Percentiles rank a stretch among this genome's conserved stretches.
Conservation (phyloP, 257 asterid genomes). For the Fraxinus cuspidata region DNA sequence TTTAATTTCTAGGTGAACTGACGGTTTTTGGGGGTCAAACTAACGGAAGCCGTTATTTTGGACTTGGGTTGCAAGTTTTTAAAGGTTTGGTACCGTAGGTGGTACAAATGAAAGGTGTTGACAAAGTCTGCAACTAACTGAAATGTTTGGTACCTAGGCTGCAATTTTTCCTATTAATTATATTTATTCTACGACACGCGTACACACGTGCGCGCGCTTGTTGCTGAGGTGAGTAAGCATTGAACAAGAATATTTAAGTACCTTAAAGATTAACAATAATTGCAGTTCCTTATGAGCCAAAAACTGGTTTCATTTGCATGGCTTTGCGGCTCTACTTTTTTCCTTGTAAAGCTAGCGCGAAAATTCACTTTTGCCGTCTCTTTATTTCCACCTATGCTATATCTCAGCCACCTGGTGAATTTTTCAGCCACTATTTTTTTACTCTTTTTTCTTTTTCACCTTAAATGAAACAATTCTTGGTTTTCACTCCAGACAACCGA, state of each 20-base stretch:
- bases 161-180: too few species aligned
- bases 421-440: slow-evolving; percentile 31
- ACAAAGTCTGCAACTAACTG: too few species aligned
- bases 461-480: slow-evolving; percentile 16
- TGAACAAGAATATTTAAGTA: background rate
- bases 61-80: too few species aligned
- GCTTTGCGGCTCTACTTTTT: slow-evolving; percentile 38
- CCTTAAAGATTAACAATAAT: background rate
- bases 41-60: too few species aligned
- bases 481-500: slow-evolving; percentile 20
- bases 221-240: background rate
- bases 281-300: background rate
- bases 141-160: too few species aligned
- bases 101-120: too few species aligned
- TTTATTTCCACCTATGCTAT: slow-evolving; percentile 37
- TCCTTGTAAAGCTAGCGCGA: slow-evolving; percentile 51
- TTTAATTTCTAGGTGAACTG: too few species aligned
- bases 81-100: too few species aligned
- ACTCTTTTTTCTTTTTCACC: slow-evolving; percentile 16
- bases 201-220: background rate
- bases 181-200: background rate
- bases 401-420: slow-evolving; percentile 51
- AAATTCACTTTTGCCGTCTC: slow-evolving; percentile 44
- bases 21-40: too few species aligned
- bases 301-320: slow-evolving; percentile 56